A percentile compares a stretch with the other conserved stretches of the same genome.
These are phyloP conservation scores for Pholiota conissans DNA, from an alignment of 768 basidiomycete species.

Conservation along the genomic window DNA sequence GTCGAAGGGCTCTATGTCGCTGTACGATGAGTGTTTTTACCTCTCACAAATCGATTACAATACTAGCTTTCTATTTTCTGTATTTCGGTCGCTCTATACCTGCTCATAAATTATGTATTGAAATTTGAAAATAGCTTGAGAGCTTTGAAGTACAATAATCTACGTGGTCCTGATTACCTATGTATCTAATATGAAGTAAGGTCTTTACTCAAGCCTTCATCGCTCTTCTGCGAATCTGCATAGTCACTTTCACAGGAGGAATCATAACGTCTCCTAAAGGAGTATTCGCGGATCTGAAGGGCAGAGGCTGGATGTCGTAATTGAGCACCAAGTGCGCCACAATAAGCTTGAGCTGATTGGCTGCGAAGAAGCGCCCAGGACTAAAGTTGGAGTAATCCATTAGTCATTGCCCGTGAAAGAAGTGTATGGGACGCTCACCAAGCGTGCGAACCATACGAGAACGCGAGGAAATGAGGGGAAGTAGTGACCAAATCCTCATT, in stretches of 20 bases:
- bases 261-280: not conserved
- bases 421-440: not conserved
- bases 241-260: not conserved
- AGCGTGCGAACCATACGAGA: not conserved
- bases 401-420: not conserved
- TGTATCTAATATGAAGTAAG: too few species aligned
- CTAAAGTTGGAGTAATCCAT: not conserved
- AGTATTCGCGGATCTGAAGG: not conserved
- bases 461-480: not conserved
- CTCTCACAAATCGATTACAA: too few species aligned
- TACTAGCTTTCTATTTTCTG: too few species aligned
- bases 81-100: too few species aligned
- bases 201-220: not conserved
- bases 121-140: too few species aligned
- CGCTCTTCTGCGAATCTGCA: not conserved
- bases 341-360: not conserved
- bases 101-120: too few species aligned
- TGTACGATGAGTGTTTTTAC: conserved; percentile 32
- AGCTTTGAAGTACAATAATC: too few species aligned
- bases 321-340: not conserved
- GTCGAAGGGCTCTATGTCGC: conserved; percentile 64
- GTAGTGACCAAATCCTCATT: not conserved
- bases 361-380: not conserved
- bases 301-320: not conserved
- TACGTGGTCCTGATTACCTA: too few species aligned